Evolutionary conservation across 768 basidiomycete species (phyloP).

Genomic region (Agaricus subrufescens): DNA sequence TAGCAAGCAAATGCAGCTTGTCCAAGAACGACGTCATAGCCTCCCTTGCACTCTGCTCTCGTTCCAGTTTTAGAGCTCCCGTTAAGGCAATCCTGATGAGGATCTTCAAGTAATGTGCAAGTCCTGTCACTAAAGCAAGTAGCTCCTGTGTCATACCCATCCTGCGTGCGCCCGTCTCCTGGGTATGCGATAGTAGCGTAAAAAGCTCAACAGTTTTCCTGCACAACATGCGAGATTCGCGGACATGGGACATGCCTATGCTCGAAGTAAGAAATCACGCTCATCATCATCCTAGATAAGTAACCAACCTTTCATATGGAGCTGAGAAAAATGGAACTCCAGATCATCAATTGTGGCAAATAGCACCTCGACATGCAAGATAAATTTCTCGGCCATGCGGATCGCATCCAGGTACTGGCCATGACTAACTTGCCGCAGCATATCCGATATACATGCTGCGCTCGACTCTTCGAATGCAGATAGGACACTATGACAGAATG

Average conservation of each 20-base stretch:
- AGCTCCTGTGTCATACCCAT: constrained; percentile 98
- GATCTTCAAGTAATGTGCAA: constrained; percentile 99
- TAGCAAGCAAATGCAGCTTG: constrained; percentile 86
- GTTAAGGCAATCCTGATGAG: constrained; percentile 97
- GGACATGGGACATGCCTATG: constrained; percentile 93
- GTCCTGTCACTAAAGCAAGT: constrained; percentile 94
- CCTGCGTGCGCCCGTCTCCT: constrained; percentile 83
- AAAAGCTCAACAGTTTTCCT: constrained; percentile 99
- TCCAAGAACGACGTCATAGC: constrained; percentile 90
- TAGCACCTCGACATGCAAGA: constrained; percentile 95
- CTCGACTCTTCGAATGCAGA: constrained; percentile 99
- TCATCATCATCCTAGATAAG: not conserved
- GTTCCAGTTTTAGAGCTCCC: constrained; percentile 90
- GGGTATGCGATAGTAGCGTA: constrained; percentile 91
- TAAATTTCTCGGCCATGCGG: constrained; percentile 97
- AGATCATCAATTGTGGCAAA: constrained; percentile 97
- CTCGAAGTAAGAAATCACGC: not conserved
- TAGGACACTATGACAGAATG: constrained; percentile 55
- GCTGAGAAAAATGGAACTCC: constrained; percentile 77
- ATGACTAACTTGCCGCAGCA: constrained; percentile 96
- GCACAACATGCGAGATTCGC: constrained; percentile 97
- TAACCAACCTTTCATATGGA: constrained; percentile 78
- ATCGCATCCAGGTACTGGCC: constrained; percentile 96
- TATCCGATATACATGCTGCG: constrained; percentile 98
- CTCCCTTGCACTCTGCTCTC: constrained; percentile 77